Evolutionary conservation across 75 land plant genomes (phyloP).

Genomic region (Cupressus sempervirens): DNA sequence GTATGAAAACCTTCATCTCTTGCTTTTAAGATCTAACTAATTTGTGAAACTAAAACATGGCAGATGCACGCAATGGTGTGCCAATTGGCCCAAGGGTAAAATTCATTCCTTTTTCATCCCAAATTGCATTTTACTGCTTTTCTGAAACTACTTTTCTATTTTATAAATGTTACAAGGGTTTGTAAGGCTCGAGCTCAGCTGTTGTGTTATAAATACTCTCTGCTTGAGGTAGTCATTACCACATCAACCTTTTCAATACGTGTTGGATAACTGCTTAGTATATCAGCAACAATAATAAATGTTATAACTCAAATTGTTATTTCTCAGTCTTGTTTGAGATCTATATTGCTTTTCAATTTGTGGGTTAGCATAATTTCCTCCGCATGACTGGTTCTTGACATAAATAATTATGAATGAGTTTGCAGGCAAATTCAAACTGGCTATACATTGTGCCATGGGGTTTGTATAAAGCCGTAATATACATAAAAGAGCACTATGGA

Average conservation of each 20-base stretch:
- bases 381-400: neutral
- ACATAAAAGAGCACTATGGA: slow-evolving; percentile 41
- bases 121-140: neutral
- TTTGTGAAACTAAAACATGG: neutral
- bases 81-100: slow-evolving; percentile 44
- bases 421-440: slow-evolving; percentile 60
- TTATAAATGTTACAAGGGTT: neutral
- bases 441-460: slow-evolving; percentile 77
- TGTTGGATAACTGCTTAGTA: neutral
- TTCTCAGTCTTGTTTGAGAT: neutral
- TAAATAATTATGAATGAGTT: neutral
- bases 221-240: neutral
- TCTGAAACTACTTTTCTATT: neutral
- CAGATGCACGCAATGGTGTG: slow-evolving; percentile 34
- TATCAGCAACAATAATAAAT: slow-evolving; percentile 11
- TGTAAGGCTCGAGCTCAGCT: neutral
- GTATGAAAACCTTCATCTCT: neutral
- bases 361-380: neutral
- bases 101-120: neutral
- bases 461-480: slow-evolving; percentile 42
- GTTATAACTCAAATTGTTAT: slow-evolving; percentile 2
- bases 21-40: slow-evolving; percentile 5
- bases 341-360: neutral
- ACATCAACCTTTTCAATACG: neutral
- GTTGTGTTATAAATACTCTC: too few relatives aligned